phyloP scores from a whole-genome alignment of 2,329 filamentous ascomycete genomes.

The Blastomyces silverae region DNA sequence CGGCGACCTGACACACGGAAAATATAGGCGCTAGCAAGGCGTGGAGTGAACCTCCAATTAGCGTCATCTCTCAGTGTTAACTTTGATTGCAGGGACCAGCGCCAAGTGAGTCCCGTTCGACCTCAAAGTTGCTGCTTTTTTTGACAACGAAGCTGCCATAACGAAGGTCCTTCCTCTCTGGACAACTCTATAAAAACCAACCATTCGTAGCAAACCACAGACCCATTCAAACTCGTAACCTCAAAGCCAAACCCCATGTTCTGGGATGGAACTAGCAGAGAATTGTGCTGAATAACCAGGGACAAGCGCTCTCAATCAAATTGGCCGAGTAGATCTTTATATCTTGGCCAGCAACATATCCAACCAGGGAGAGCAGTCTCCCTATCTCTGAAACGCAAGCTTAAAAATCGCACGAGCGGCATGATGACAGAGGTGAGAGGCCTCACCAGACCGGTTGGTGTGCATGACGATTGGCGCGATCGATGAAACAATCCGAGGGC shows the following conservation, averaged over 20 bases:
- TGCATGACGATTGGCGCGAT: background rate
- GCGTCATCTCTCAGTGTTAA: background rate
- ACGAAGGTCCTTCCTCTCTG: no score
- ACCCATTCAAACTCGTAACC: no score
- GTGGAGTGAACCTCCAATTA: background rate
- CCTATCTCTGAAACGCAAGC: background rate
- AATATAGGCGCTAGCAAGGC: conserved; percentile 1
- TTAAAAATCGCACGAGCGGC: background rate
- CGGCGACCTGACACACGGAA: conserved; percentile 7
- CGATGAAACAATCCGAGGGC: background rate
- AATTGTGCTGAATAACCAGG: background rate
- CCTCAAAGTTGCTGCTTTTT: no score
- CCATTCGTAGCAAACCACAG: no score
- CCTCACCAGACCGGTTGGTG: background rate
- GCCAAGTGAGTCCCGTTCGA: background rate
- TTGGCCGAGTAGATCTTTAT: background rate
- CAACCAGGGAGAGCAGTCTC: background rate
- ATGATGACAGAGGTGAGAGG: background rate
- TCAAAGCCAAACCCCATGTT: background rate
- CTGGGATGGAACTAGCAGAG: background rate
- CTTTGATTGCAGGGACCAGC: conserved; percentile 8
- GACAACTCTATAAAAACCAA: no score
- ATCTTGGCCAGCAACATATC: background rate
- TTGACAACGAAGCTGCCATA: no score
- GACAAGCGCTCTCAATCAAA: background rate